Evolutionary conservation across 2,329 filamentous ascomycete species (phyloP).

Genomic region (Dactylellina cionopaga): DNA sequence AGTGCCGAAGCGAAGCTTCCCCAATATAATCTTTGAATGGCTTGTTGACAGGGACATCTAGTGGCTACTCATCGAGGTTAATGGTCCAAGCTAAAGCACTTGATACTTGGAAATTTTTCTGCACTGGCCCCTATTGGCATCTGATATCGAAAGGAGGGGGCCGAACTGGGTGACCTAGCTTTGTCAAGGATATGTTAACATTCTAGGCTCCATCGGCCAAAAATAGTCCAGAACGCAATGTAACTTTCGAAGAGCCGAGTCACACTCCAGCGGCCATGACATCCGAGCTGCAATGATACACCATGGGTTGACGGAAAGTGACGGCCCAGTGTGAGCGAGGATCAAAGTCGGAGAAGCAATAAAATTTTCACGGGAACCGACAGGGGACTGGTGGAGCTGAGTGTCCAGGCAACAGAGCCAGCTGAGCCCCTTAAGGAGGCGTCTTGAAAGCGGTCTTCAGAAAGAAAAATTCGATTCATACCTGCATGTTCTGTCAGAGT

Average conservation of each 20-base stretch:
- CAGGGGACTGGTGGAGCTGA: constrained; percentile 1
- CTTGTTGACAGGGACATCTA: no score
- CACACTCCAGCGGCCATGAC: background rate
- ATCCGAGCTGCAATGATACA: background rate
- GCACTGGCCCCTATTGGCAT: constrained; percentile 2
- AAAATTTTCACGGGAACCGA: constrained; percentile 1
- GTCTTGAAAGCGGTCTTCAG: constrained; percentile 3
- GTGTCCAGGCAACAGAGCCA: constrained; percentile 2
- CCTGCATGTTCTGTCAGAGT: constrained; percentile 2
- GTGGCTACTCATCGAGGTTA: background rate
- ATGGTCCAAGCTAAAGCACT: background rate
- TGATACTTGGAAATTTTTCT: background rate
- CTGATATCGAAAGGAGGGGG: constrained; percentile 1
- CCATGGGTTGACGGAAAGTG: constrained; percentile 1
- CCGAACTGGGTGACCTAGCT: constrained; percentile 1
- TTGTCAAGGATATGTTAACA: background rate
- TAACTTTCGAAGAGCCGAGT: background rate
- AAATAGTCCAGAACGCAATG: constrained; percentile 1
- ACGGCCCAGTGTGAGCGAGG: background rate
- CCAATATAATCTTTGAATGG: no score
- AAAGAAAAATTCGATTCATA: constrained; percentile 2
- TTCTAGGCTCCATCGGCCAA: constrained; percentile 1
- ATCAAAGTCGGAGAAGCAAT: constrained; percentile 1
- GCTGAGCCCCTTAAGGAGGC: background rate
- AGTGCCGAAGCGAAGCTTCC: no score